Base-by-base conservation (phyloP, 768 basidiomycete genomes). In the Rhizopogon sp. region DNA sequence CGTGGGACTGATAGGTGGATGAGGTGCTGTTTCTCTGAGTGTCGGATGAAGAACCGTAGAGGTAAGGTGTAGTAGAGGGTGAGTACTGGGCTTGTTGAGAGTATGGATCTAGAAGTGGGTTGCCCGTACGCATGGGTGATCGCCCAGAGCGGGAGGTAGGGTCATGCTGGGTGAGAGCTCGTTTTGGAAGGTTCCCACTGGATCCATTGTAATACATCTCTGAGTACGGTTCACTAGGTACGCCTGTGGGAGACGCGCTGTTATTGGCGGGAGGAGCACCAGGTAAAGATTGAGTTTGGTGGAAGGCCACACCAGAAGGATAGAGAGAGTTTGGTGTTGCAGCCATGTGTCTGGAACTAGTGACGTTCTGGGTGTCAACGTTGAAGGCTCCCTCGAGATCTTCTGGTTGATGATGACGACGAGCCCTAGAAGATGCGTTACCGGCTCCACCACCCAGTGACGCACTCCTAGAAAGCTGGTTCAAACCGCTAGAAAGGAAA, bases 361-460 rank as follows among this genome's bases (percentile, higher is more conserved):
- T 7, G 39, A 64, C 8, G 20, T 58, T 33, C 49, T 68, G 67
- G 5, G 53, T 29, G 58, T 74, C 74, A 50, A 70, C 68, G 70
- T 69, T 67, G 61, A 76, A 75, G 55, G 77, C 76, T 56, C 76
- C 74, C 56, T 88, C 86, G 42, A 87, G 70, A 73, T 88, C 87
- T 59, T 87, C 86, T 54, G 79, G 79, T 58, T 83, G 78, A 68
- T 85, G 86, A 64, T 84, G 87, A 62, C 85, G 83, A 59, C 85
- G 79, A 33, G 71, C 65, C 58, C 83, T 79, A 55, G 80, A 68
- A 46, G 80, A 67, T 10, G 35, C 58, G 64, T 65, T 64, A 44
- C 70, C 71, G 51, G 77, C 70, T 42, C 73, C 74, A 41, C 74
- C 67, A 47, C 83, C 79, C 52, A 88, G 66, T 44, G 88, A 90